Base-by-base conservation (phyloP, 495 filamentous ascomycete genomes). In the Neurospora sp. region DNA sequence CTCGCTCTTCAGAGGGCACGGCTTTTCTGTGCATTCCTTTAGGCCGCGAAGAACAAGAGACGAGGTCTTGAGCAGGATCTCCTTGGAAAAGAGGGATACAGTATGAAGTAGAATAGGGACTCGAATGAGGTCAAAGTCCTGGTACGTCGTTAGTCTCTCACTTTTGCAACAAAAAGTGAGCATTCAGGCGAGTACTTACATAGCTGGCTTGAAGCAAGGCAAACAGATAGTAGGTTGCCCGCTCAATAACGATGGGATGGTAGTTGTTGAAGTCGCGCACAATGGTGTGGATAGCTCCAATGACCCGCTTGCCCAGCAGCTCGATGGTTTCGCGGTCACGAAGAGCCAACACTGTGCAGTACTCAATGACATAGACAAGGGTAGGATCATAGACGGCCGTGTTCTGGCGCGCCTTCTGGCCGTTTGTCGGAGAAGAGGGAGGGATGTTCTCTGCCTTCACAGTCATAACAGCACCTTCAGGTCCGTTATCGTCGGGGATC, bases 101-200 rank as follows among this genome's bases (percentile, higher is more conserved):
- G 90, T 91, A 82, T 99, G 96, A 4, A 99, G 87, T 7, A 98
- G 88, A 38, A 98, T 91, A n/a, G 96, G 96, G 1, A 94, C 91
- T 42, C 94, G 91, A 77, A 98, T 89, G 78, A 96, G 96, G 72
- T 94, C 92, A 77, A 96, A 91, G 71, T 97, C 91, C 92, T 94
- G 74, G 5, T n/a, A 37, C 41, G 42, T 70, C 12, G 74, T 84
- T 9, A 83, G 78, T 40, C 12, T 12, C 38, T 44, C 20, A 5
- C 38, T 37, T 16, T 23, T 10, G 2, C 12, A 70, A 4, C 12
- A 20, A 71, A 20, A 37, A n/a, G 16, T 54, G 20, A 46, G 27
- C 54, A 4, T 35, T 66, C 27, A 16, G 27, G 14, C 27, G 27
- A 66, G n/a, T 12, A 84, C 91, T 83, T 87, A 96, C 94, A 83